Conservation (phyloP, 192 early-diverging fungal genomes). For the Coemansia sp. region DNA sequence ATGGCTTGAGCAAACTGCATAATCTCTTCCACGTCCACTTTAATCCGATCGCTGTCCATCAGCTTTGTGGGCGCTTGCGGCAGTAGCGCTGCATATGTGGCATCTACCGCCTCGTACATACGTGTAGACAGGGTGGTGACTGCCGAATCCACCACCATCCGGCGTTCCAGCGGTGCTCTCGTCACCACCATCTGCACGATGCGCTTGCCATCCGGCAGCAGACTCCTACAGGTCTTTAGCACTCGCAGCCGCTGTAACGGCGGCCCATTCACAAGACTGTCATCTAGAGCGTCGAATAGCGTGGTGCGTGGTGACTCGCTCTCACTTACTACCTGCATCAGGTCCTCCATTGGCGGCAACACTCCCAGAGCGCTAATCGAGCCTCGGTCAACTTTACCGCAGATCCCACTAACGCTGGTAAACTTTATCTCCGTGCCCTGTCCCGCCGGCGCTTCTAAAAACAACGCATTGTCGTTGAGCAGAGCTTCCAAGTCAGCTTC, state of each 20-base stretch:
- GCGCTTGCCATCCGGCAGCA: conserved; percentile 24
- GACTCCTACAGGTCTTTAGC: not conserved
- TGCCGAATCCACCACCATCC: conserved; percentile 44
- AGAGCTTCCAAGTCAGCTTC: conserved; percentile 21
- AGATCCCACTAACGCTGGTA: conserved; percentile 43
- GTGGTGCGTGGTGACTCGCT: conserved; percentile 39
- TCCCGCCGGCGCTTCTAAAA: conserved; percentile 16
- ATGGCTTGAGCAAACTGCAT: conserved; percentile 36
- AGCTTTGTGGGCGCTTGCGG: conserved; percentile 23
- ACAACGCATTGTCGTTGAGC: conserved; percentile 45
- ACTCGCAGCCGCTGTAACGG: conserved; percentile 29
- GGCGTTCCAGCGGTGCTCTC: conserved; percentile 24
- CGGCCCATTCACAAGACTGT: conserved; percentile 3
- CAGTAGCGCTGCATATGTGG: conserved; percentile 27
- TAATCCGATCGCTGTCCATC: conserved; percentile 19
- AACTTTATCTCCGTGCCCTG: conserved; percentile 14
- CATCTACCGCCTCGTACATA: conserved; percentile 23
- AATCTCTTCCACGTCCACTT: conserved; percentile 36
- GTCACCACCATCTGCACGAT: conserved; percentile 26
- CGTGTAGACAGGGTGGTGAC: conserved; percentile 37
- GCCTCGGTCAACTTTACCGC: conserved; percentile 27
- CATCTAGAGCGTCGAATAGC: conserved; percentile 41
- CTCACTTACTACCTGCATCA: conserved; percentile 29
- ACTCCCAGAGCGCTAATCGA: conserved; percentile 37
- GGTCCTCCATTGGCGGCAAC: conserved; percentile 47